Base-by-base conservation (phyloP, 1,139 yeast genomes). In the Hansenula lynferdii region DNA sequence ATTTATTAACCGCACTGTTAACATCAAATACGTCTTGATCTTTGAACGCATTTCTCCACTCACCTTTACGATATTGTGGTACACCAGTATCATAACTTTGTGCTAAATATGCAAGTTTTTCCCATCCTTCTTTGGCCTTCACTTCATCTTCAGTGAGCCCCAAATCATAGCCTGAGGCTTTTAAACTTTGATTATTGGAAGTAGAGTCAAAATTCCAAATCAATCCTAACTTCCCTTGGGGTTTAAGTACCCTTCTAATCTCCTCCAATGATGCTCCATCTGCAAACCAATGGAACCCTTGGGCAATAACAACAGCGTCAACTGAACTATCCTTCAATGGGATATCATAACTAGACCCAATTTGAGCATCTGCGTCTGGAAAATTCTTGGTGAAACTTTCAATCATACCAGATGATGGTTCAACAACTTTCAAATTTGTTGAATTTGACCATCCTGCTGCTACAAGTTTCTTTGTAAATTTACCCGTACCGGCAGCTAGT, bases 271-370 rank as follows among this genome's bases (percentile, higher is more conserved):
- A 65, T 6, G 61, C 65, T 3, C 48, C 41, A 49, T 76, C 80
- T 14, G 79, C 70, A 56, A 80, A 80, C 86, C 86, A 80, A 49
- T 80, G 86, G 56, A 75, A 80, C 0, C 78, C 86, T 49, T 80
- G 85, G 0, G 86, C 85, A 11, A 75, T 59, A n/a, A 77, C 59
- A 1, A 80, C 64, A 0, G 72, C 70, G 51, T 79, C 85, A 14
- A 69, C 66, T 0, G 73, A 59, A 15, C 56, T 50, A 41, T 68
- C 75, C 2, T 61, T 63, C 1, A 70, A 46, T 1, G 84, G 81
- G n/a, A 78, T 54, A 1, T 61, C 45, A 49, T 75, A 75, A 9
- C 78, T 69, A 12, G 76, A 64, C 0, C 76, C 79, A 29, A 62
- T 56, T 29, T 53, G 43, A 2, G 69, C 49, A 21, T 61, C 57